Evolutionary conservation across 2,329 filamentous ascomycete species (phyloP).

Genomic region (Penicillium sp.): DNA sequence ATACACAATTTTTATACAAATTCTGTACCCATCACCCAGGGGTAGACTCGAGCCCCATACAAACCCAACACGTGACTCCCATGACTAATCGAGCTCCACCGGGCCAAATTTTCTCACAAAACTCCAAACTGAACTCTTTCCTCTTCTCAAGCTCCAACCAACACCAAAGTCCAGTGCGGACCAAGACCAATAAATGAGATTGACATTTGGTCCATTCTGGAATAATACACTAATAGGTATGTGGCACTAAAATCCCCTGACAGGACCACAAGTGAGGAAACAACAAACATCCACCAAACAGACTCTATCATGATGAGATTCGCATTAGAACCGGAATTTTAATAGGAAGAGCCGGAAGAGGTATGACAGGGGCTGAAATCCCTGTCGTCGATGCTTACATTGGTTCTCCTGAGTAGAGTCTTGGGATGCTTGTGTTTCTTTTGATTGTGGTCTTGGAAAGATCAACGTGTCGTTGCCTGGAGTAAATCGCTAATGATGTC

Average conservation of each 20-base stretch:
- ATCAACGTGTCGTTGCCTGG: not conserved
- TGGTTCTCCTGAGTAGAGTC: constrained; percentile 45
- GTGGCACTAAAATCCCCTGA: not conserved
- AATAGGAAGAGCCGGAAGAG: constrained; percentile 51
- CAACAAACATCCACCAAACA: constrained; percentile 15
- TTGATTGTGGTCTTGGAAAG: not conserved
- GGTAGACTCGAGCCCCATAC: not conserved
- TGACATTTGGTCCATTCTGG: constrained; percentile 6
- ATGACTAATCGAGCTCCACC: constrained; percentile 19
- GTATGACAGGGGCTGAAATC: constrained; percentile 37
- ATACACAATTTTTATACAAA: not conserved
- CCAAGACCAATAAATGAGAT: constrained; percentile 7
- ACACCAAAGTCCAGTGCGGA: constrained; percentile 9
- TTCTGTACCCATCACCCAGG: not conserved
- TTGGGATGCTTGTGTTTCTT: constrained; percentile 12
- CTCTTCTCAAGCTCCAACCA: constrained; percentile 1
- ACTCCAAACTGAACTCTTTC: constrained; percentile 4
- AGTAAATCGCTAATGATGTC: constrained; percentile 12
- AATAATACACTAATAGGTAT: constrained; percentile 2
- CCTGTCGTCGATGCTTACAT: constrained; percentile 49
- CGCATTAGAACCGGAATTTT: constrained; percentile 40
- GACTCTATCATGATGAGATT: constrained; percentile 42
- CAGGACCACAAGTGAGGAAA: not conserved
- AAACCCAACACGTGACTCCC: constrained; percentile 1
- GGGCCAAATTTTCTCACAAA: constrained; percentile 20